Evolutionary conservation across 192 early-diverging fungal species (phyloP), one percentile per base, ranked within the genome.

Genomic region (Entomortierella parvispora): DNA sequence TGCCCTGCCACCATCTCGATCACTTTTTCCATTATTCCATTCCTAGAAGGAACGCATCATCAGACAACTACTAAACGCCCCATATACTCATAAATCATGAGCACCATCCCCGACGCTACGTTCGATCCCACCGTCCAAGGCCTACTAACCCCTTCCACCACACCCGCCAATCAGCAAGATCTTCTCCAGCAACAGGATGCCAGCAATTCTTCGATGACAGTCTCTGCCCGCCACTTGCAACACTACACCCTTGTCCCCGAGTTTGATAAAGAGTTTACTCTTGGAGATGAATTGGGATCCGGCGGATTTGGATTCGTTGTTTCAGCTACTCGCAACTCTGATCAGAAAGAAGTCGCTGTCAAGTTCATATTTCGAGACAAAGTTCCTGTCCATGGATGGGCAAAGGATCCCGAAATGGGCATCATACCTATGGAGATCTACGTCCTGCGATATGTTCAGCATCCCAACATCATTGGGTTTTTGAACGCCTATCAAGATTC

Each of bases 241-340:
- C 32, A 53, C 55, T 60, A 77, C 40, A 1, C 65, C 1, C 23
- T 77, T 9, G 65, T 64, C 0, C 61, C 74, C 7, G 74, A 77
- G 44, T 77, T 77, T 31, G 33, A 47, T 0, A 29, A 59, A 7
- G 54, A 79, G 52, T 87, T 85, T 47, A 80, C 68, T 1, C 65
- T 87, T 2, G 81, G 83, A 3, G 71, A 87, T 32, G 89, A 91
- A 56, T 84, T 91, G 25, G 90, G 90, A 25, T 84, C 81, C 47
- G 91, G 91, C 23, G 91, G 89, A 12, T 91, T 90, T 71, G 91
- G 90, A 15, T 87, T 90, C 79, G 91, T 91, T 1, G 75, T 88
- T 7, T 82, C 85, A 2, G 90, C 88, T 4, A 72, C 79, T 2
- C 84, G 85, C 49, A 71, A 68, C 15, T 48, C 62, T 2, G 88